These are phyloP conservation scores for Tylopilus felleus DNA, from an alignment of 768 basidiomycete genomes.

Conservation along the genomic window DNA sequence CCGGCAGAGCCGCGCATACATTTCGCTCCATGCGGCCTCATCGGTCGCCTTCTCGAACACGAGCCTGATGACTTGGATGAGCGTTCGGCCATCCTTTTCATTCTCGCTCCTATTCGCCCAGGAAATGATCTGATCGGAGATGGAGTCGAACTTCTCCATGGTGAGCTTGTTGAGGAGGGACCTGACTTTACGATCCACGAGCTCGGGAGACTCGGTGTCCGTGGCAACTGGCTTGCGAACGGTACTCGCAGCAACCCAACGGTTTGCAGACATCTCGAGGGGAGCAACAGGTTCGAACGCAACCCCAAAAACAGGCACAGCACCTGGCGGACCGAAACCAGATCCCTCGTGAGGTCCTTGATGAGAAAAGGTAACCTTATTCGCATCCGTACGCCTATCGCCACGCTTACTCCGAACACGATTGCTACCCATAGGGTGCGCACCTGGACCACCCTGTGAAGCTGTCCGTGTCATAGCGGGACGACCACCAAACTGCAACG, in stretches of 20 bases:
- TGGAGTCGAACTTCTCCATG: constrained; percentile 94
- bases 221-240: constrained; percentile 40
- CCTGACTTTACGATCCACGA: constrained; percentile 93
- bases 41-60: constrained; percentile 98
- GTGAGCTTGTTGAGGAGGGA: constrained; percentile 91
- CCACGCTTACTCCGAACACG: constrained; percentile 83
- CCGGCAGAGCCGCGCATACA: constrained; percentile 94
- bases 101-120: constrained; percentile 94
- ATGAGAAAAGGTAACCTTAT: constrained; percentile 38
- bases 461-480: constrained; percentile 67
- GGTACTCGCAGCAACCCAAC: constrained; percentile 60
- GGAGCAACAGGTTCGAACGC: constrained; percentile 70
- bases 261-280: constrained; percentile 73
- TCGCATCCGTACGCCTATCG: constrained; percentile 62
- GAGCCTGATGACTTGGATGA: constrained; percentile 93
- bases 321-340: constrained; percentile 30
- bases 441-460: constrained; percentile 60
- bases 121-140: constrained; percentile 89
- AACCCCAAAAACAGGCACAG: constrained; percentile 27
- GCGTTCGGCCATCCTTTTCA: constrained; percentile 89
- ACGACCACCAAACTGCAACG: constrained; percentile 50
- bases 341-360: constrained; percentile 36
- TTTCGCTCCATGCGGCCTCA: constrained; percentile 93
- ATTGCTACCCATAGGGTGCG: constrained; percentile 45
- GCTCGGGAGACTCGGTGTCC: constrained; percentile 71